A percentile compares a stretch with the other conserved stretches of the same genome.
These are phyloP conservation scores for Podila epicladia DNA, from an alignment of 192 early-diverging fungal species.

Conservation along the genomic window DNA sequence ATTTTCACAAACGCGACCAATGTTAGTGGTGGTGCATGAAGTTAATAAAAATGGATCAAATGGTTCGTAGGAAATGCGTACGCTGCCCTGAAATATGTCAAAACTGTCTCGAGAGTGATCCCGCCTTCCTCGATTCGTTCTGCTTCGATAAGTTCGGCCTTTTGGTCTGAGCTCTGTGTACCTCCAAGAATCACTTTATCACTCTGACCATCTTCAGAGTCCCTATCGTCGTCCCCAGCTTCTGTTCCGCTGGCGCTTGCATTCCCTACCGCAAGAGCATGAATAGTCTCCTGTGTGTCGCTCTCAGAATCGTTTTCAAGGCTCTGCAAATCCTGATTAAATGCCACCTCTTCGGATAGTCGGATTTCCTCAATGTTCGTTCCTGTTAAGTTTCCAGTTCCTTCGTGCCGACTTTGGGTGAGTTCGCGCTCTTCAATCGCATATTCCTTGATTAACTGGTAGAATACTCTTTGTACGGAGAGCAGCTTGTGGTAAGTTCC, in stretches of 20 bases:
- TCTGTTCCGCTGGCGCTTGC: too few relatives aligned
- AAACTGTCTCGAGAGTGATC: constrained; percentile 7
- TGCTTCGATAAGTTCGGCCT: constrained; percentile 13
- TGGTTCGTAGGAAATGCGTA: constrained; percentile 12
- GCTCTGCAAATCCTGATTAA: not conserved
- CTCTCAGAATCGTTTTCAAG: too few relatives aligned
- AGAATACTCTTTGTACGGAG: constrained; percentile 23
- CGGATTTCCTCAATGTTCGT: constrained; percentile 54
- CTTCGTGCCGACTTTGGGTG: not conserved
- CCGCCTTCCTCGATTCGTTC: constrained; percentile 30
- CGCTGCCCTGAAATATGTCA: constrained; percentile 35
- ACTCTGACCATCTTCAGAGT: not conserved
- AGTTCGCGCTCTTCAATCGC: constrained; percentile 10
- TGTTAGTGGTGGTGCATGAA: not conserved
- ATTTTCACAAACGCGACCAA: constrained; percentile 52
- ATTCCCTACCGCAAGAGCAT: too few relatives aligned
- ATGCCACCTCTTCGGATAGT: not conserved
- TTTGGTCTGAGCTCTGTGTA: too few relatives aligned
- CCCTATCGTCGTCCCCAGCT: constrained; percentile 16
- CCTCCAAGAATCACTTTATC: not conserved
- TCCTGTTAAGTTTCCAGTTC: not conserved
- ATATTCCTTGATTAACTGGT: constrained; percentile 53
- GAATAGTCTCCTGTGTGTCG: too few relatives aligned
- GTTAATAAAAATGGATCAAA: constrained; percentile 35
- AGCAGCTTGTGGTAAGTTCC: constrained; percentile 68